These are phyloP conservation scores for Fonsecaea multimorphosa DNA, from an alignment of 2,329 filamentous ascomycete species.

Conservation along the genomic window DNA sequence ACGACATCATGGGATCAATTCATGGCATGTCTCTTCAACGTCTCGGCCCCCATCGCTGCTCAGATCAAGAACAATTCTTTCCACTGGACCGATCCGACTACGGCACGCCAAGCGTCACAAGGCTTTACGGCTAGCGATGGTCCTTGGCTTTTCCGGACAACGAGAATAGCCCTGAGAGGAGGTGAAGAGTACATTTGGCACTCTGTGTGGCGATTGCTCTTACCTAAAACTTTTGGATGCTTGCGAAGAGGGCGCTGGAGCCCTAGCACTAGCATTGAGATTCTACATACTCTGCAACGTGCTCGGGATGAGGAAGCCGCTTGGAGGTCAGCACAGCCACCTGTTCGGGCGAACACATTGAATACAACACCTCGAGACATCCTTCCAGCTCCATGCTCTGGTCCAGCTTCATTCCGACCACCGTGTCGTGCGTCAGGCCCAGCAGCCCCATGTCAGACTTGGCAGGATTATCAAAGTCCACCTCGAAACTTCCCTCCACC, in stretches of 20 bases:
- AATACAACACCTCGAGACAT: not conserved
- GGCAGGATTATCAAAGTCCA: not conserved
- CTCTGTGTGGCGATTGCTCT: not conserved
- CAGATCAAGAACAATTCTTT: not conserved
- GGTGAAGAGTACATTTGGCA: not conserved
- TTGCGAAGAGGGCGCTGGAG: not conserved
- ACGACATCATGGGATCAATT: not conserved
- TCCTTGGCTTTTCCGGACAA: not conserved
- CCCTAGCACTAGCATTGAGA: not conserved
- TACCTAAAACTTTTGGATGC: not conserved
- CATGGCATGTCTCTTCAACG: not conserved
- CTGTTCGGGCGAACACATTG: not conserved
- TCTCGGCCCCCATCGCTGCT: not conserved
- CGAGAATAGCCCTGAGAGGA: not conserved
- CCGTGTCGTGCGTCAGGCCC: not conserved
- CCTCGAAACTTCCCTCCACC: not conserved
- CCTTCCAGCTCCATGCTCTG: not conserved
- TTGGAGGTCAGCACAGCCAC: not conserved
- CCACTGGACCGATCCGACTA: not conserved
- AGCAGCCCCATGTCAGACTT: not conserved
- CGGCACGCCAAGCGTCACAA: not conserved
- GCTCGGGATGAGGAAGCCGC: not conserved
- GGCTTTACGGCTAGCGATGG: not conserved
- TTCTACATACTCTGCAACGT: conserved; percentile 1
- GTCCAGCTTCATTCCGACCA: not conserved